These are phyloP conservation scores for Phyllosticta citriasiana DNA, from an alignment of 2,329 filamentous ascomycete species.

Conservation along the genomic window DNA sequence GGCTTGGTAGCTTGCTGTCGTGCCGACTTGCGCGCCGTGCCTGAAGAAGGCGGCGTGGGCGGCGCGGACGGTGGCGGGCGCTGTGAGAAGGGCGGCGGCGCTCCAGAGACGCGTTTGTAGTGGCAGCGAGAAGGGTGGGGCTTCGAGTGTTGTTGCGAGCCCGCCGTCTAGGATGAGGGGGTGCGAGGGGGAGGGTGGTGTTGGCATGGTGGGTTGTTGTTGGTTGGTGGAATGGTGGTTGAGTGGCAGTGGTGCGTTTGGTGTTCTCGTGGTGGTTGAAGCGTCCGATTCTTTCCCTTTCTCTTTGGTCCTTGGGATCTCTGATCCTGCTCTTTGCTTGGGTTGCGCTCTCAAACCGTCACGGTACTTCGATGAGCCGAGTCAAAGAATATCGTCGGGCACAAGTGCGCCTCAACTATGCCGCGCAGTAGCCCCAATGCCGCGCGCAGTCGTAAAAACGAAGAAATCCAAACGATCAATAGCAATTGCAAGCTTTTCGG, in stretches of 20 bases:
- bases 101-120: constrained; percentile 37
- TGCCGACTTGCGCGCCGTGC: constrained; percentile 37
- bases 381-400: too few relatives aligned
- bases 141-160: constrained; percentile 38
- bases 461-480: too few relatives aligned
- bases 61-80: constrained; percentile 32
- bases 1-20: constrained; percentile 40
- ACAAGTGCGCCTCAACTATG: too few relatives aligned
- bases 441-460: too few relatives aligned
- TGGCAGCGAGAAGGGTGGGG: constrained; percentile 27
- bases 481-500: too few relatives aligned
- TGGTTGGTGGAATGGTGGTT: background rate
- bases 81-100: constrained; percentile 29
- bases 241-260: background rate
- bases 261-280: background rate
- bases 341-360: too few relatives aligned
- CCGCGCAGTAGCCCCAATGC: too few relatives aligned
- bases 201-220: background rate
- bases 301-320: too few relatives aligned
- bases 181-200: background rate
- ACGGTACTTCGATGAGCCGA: too few relatives aligned
- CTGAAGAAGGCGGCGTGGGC: constrained; percentile 37
- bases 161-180: constrained; percentile 35
- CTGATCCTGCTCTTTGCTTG: too few relatives aligned
- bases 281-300: too few relatives aligned